Percentiles rank a stretch among this genome's conserved stretches.
Conservation (phyloP, 345 rosid genomes). For the Populus simonii region DNA sequence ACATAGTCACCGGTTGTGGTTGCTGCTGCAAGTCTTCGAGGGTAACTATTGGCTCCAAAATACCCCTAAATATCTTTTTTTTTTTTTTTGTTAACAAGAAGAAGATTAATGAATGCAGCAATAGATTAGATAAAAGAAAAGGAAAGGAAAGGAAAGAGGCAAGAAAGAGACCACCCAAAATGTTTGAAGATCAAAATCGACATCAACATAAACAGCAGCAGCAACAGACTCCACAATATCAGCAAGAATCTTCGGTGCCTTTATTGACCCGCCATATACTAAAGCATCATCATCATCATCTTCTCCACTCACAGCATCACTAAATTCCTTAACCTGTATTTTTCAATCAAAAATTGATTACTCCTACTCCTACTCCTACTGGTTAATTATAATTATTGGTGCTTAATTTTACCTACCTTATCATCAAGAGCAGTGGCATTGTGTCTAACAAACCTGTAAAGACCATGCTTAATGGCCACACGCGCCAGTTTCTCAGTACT, state of each 20-base stretch:
- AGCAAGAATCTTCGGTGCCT: conserved; percentile 84
- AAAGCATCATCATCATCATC: conserved; percentile 26
- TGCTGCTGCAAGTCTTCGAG: conserved; percentile 47
- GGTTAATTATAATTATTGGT: background rate
- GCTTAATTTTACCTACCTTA: conserved; percentile 28
- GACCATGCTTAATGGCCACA: conserved; percentile 49
- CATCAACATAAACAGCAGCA: conserved; percentile 66
- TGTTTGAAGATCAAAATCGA: conserved; percentile 47
- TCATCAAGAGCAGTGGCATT: conserved; percentile 44
- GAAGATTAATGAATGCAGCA: background rate
- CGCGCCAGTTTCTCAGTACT: conserved; percentile 88
- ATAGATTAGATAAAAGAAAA: background rate
- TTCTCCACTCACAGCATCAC: conserved; percentile 49
- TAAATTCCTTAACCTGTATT: conserved; percentile 57
- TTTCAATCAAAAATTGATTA: too few relatives aligned
- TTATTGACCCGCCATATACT: conserved; percentile 55
- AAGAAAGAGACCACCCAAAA: conserved; percentile 65
- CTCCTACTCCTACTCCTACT: background rate
- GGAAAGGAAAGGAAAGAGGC: background rate
- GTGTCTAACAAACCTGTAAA: conserved; percentile 45
- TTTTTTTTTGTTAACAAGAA: background rate
- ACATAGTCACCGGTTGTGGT: conserved; percentile 68
- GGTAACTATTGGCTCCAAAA: conserved; percentile 69
- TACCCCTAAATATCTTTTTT: conserved; percentile 53
- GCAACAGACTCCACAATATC: conserved; percentile 73